Evolutionary conservation across 2,329 filamentous ascomycete genomes (phyloP).

Genomic region (Neofusicoccum sp.): DNA sequence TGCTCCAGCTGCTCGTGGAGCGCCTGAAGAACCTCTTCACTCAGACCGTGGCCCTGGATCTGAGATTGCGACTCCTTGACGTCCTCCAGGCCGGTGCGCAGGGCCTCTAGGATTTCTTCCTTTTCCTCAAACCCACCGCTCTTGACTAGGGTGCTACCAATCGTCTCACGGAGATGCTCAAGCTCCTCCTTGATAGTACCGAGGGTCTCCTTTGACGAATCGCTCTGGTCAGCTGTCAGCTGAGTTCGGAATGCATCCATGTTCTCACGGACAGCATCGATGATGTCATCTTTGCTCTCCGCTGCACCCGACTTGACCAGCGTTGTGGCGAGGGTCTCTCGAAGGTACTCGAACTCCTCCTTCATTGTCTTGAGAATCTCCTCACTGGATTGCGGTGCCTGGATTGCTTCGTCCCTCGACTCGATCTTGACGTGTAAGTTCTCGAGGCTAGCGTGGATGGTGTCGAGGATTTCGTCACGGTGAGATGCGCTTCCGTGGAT

Average conservation of each 20-base stretch:
- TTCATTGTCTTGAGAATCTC: constrained; percentile 52
- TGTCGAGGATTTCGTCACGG: constrained; percentile 62
- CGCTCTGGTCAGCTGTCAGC: constrained; percentile 38
- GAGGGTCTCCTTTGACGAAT: constrained; percentile 42
- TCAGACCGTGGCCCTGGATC: constrained; percentile 29
- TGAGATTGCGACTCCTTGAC: constrained; percentile 24
- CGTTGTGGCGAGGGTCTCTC: constrained; percentile 55
- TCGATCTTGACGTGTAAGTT: constrained; percentile 46
- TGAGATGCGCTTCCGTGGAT: constrained; percentile 58
- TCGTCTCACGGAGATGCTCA: constrained; percentile 42
- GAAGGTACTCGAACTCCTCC: constrained; percentile 61
- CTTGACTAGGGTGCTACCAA: constrained; percentile 43
- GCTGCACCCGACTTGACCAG: constrained; percentile 48
- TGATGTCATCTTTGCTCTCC: constrained; percentile 63
- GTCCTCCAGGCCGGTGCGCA: constrained; percentile 38
- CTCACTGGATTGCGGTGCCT: constrained; percentile 36
- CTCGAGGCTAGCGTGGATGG: constrained; percentile 54
- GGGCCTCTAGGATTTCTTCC: constrained; percentile 41
- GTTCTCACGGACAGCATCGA: constrained; percentile 61
- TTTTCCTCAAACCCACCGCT: constrained; percentile 33
- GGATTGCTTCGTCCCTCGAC: constrained; percentile 24
- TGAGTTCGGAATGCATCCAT: constrained; percentile 44
- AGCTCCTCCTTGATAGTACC: constrained; percentile 44
- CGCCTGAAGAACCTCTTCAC: constrained; percentile 53
- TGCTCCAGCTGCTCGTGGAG: constrained; percentile 52